phyloP scores from a whole-genome alignment of 2,329 filamentous ascomycete genomes.

The Setomelanomma holmii region DNA sequence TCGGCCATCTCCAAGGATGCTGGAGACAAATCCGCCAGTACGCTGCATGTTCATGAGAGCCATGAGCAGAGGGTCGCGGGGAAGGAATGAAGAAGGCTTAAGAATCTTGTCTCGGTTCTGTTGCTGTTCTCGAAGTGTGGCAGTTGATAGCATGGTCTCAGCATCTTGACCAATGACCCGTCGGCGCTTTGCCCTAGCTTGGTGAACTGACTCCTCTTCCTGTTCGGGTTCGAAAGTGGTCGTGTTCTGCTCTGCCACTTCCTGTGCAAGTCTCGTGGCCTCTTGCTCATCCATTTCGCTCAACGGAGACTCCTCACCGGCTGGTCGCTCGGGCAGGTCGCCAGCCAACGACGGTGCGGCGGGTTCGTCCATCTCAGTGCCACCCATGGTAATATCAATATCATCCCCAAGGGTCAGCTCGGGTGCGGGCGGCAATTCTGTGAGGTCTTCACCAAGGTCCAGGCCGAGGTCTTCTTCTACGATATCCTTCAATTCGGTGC shows the following conservation, averaged over 20 bases:
- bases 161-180: slow-evolving; percentile 84
- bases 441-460: slow-evolving; percentile 44
- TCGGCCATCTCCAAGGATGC: slow-evolving; percentile 81
- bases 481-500: slow-evolving; percentile 58
- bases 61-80: slow-evolving; percentile 84
- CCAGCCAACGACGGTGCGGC: slow-evolving; percentile 47
- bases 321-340: slow-evolving; percentile 55
- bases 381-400: slow-evolving; percentile 54
- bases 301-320: slow-evolving; percentile 60
- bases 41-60: slow-evolving; percentile 92
- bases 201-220: slow-evolving; percentile 64
- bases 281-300: slow-evolving; percentile 61
- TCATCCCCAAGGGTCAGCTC: slow-evolving; percentile 40
- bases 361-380: slow-evolving; percentile 54
- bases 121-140: slow-evolving; percentile 81
- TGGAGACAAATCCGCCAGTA: slow-evolving; percentile 87
- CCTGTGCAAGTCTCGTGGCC: slow-evolving; percentile 70
- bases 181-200: slow-evolving; percentile 76
- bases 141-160: slow-evolving; percentile 76
- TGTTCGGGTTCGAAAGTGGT: slow-evolving; percentile 55
- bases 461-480: slow-evolving; percentile 60
- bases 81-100: slow-evolving; percentile 81
- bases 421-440: slow-evolving; percentile 30
- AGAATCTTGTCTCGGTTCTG: slow-evolving; percentile 85
- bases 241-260: slow-evolving; percentile 51